These are phyloP conservation scores for Lachnellula subtilissima DNA, from an alignment of 2,329 filamentous ascomycete species.

Conservation along the genomic window DNA sequence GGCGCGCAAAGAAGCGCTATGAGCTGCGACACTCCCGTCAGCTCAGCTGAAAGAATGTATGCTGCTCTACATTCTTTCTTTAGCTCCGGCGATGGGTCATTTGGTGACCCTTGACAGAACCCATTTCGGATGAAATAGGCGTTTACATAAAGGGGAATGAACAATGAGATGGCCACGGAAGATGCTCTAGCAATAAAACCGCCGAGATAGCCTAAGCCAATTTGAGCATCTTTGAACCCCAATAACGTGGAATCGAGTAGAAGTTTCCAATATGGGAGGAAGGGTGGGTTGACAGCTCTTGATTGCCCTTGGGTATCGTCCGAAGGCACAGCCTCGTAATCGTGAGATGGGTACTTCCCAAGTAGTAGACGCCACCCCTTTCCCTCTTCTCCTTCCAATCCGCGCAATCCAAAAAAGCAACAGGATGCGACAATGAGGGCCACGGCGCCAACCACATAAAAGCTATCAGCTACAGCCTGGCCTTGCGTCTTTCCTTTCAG, in stretches of 20 bases:
- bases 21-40: constrained; percentile 86
- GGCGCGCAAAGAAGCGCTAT: constrained; percentile 81
- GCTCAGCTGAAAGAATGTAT: constrained; percentile 79
- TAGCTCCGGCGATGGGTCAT: constrained; percentile 65
- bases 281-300: constrained; percentile 11
- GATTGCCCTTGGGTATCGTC: constrained; percentile 1
- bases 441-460: constrained; percentile 76
- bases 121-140: constrained; percentile 80
- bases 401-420: constrained; percentile 73
- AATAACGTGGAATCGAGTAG: constrained; percentile 61
- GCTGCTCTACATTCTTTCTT: constrained; percentile 81
- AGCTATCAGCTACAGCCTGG: constrained; percentile 74
- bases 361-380: constrained; percentile 66
- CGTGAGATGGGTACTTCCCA: constrained; percentile 27
- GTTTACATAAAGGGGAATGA: constrained; percentile 90
- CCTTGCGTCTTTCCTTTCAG: constrained; percentile 66
- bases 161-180: constrained; percentile 90
- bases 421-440: constrained; percentile 67
- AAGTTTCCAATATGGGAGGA: constrained; percentile 55
- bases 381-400: constrained; percentile 65
- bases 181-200: constrained; percentile 94
- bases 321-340: constrained; percentile 12
- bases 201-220: constrained; percentile 83
- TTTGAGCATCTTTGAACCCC: constrained; percentile 70
- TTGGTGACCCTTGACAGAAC: constrained; percentile 65